Evolutionary conservation across 495 filamentous ascomycete genomes (phyloP), one percentile per base, ranked within the genome.

Genomic region (Hypoxylon rickii): DNA sequence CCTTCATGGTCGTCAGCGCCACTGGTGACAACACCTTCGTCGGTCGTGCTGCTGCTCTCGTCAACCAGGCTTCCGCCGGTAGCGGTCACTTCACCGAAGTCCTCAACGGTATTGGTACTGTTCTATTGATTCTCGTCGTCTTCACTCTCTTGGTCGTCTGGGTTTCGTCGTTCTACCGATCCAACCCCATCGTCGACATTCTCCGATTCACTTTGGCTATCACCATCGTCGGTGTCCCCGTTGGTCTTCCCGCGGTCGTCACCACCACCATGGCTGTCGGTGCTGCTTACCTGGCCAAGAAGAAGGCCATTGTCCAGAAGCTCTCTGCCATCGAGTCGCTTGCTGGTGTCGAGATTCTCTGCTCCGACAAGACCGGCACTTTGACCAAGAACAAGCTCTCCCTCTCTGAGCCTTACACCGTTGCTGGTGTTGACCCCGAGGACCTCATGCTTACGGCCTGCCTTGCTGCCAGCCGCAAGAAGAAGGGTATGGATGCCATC

Each of bases 181-280:
- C 87, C 65, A 89, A 90, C 68, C 67, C 66, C 33, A 93, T 90
- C 51, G 81, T 87, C 46, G 68, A 68, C 15, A 94, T 96, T 55
- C 80, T 96, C 47, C 84, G 89, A 64, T 94, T 89, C 76, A 95
- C 91, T 26, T 86, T 83, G 41, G 89, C 88, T 60, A 86, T 96
- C 61, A 86, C 92, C 61, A 95, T 96, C 63, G 88, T 96, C 55
- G 92, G 92, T 83, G 92, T 96, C 20, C 92, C 92, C 47, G 92
- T 96, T 74, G 92, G 92, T 89, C 89, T 96, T 36, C 92, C 92
- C 15, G 92, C 92, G 52, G 92, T 96, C 68, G 92, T 93, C 54
- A 96, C 92, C 51, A 96, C 92, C 46, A 96, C 92, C 56, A 92
- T 96, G 90, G 91, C 92, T 74, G 92, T 96, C 66, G 92, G 92